These are phyloP conservation scores for Pichia membranifaciens DNA, from an alignment of 805 yeast species.

Conservation along the genomic window DNA sequence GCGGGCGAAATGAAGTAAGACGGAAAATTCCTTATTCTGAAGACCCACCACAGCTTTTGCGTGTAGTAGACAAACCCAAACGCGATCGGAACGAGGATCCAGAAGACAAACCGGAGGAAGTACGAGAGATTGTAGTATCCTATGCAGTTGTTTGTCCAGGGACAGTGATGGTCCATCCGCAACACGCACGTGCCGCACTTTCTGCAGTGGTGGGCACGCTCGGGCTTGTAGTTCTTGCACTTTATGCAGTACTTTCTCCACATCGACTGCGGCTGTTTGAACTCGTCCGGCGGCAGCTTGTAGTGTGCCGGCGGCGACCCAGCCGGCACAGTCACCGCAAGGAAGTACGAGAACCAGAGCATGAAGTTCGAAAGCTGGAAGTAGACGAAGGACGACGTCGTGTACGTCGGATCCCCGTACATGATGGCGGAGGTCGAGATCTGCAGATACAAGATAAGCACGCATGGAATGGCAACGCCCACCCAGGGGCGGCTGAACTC, in stretches of 20 bases:
- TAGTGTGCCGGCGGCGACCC: constrained; percentile 58
- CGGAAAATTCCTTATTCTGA: constrained; percentile 47
- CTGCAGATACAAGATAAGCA: constrained; percentile 52
- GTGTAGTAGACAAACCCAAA: constrained; percentile 40
- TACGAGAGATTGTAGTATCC: constrained; percentile 76
- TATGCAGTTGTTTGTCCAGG: constrained; percentile 91
- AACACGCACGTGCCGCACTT: constrained; percentile 70
- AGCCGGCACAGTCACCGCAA: constrained; percentile 63
- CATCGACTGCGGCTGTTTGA: constrained; percentile 17
- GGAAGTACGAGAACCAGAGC: constrained; percentile 68
- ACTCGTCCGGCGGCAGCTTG: constrained; percentile 21
- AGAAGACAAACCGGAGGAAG: constrained; percentile 66
- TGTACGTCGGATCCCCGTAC: constrained; percentile 33
- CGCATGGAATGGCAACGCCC: constrained; percentile 54
- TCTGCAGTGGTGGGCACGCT: constrained; percentile 81
- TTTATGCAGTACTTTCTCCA: constrained; percentile 72
- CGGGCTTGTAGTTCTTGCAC: constrained; percentile 72
- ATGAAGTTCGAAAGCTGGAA: constrained; percentile 25
- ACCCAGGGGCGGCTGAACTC: constrained; percentile 44
- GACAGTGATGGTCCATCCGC: constrained; percentile 91
- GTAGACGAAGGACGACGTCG: constrained; percentile 36
- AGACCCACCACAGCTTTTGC: constrained; percentile 38
- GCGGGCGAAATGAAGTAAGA: constrained; percentile 45
- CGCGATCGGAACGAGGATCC: constrained; percentile 53
- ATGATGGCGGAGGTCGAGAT: constrained; percentile 58